phyloP scores from a whole-genome alignment of 1,284 basidiomycete species.

The Trichosporon faecale region DNA sequence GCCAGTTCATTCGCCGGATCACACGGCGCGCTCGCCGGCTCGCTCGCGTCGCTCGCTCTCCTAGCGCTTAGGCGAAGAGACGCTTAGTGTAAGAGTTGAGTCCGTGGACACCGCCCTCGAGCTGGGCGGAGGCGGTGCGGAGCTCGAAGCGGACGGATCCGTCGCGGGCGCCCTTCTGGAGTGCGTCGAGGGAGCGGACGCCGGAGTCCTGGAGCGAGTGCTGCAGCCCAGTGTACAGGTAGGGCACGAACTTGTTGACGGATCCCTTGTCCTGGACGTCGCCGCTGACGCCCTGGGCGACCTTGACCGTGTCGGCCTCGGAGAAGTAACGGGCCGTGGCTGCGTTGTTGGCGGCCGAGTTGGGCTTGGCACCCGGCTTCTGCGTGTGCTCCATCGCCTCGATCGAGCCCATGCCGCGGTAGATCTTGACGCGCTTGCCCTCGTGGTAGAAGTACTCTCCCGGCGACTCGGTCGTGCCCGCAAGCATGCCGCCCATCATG shows the following conservation, averaged over 20 bases:
- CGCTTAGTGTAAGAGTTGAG: conserved; percentile 69
- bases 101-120: conserved; percentile 94
- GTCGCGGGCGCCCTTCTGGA: conserved; percentile 63
- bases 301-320: conserved; percentile 90
- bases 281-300: conserved; percentile 94
- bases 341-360: conserved; percentile 73
- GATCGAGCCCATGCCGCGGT: conserved; percentile 96
- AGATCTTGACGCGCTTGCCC: conserved; percentile 96
- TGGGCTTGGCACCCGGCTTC: conserved; percentile 54
- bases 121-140: conserved; percentile 89
- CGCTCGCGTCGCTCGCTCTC: neutral
- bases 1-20: neutral
- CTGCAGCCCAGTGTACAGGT: conserved; percentile 87
- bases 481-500: conserved; percentile 98
- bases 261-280: conserved; percentile 98
- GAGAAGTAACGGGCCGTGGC: conserved; percentile 97
- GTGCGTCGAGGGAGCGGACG: conserved; percentile 58
- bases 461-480: conserved; percentile 94
- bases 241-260: conserved; percentile 85
- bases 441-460: conserved; percentile 99
- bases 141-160: conserved; percentile 86
- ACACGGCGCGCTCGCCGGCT: neutral
- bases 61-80: conserved; percentile 56
- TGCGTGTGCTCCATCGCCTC: conserved; percentile 93
- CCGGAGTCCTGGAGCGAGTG: conserved; percentile 96